Conservation (phyloP, 2,329 filamentous ascomycete species). For the Trematosphaeria pertusa region DNA sequence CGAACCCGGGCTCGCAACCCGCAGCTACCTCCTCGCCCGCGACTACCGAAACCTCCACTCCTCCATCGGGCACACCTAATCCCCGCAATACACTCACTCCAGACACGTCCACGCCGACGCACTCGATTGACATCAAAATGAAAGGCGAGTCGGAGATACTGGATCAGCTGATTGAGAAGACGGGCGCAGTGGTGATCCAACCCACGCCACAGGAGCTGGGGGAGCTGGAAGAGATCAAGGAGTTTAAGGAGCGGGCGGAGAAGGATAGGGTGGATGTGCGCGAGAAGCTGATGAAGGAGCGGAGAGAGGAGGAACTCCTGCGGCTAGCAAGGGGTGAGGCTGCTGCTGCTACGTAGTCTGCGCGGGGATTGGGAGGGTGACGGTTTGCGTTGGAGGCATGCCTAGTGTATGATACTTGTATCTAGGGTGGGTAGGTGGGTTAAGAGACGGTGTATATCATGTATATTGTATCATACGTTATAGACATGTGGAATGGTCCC, state of each 20-base stretch:
- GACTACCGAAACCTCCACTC: no score
- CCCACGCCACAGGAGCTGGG: slow-evolving; percentile 66
- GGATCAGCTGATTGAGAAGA: slow-evolving; percentile 66
- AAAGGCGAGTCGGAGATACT: slow-evolving; percentile 69
- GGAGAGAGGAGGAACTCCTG: slow-evolving; percentile 67
- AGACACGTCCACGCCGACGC: slow-evolving; percentile 46
- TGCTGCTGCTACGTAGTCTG: slow-evolving; percentile 8
- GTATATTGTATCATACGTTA: slow-evolving; percentile 3
- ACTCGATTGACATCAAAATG: slow-evolving; percentile 65
- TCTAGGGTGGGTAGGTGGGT: not conserved
- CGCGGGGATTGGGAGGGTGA: not conserved
- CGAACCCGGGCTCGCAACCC: slow-evolving; percentile 28
- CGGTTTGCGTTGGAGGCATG: not conserved
- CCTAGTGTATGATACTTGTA: slow-evolving; percentile 7
- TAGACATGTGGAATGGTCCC: no score
- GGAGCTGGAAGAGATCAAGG: slow-evolving; percentile 65
- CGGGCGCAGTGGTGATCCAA: slow-evolving; percentile 64
- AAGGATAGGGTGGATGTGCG: slow-evolving; percentile 63
- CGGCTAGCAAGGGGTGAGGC: slow-evolving; percentile 59
- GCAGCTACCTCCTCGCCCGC: slow-evolving; percentile 15
- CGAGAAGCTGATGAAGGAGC: slow-evolving; percentile 63
- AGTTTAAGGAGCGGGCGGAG: slow-evolving; percentile 59
- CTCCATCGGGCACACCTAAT: slow-evolving; percentile 28
- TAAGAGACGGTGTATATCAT: slow-evolving; percentile 3
- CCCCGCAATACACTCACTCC: slow-evolving; percentile 33